Percentiles rank a stretch among this genome's conserved stretches.
Evolutionary conservation across 768 basidiomycete species (phyloP).

Genomic region (Psilocybe cubensis): DNA sequence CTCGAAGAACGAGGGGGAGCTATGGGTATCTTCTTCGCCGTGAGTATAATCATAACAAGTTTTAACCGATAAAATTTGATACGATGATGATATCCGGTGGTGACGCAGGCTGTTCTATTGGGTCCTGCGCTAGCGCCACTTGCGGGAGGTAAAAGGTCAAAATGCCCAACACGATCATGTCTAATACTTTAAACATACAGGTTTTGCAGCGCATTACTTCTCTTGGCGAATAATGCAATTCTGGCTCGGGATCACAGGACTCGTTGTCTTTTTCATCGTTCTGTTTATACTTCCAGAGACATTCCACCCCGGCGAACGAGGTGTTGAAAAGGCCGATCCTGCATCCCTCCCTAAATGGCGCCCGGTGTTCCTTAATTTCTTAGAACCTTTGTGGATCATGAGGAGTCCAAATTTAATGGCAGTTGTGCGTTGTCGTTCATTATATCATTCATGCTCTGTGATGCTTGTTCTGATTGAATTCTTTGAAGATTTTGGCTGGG

Average conservation of each 20-base stretch:
- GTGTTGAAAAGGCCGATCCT: slow-evolving; percentile 49
- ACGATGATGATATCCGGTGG: background rate
- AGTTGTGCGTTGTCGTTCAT: slow-evolving; percentile 43
- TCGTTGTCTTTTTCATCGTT: slow-evolving; percentile 44
- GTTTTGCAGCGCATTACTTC: slow-evolving; percentile 57
- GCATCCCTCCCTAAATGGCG: slow-evolving; percentile 24
- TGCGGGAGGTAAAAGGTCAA: slow-evolving; percentile 44
- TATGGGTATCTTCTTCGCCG: slow-evolving; percentile 59
- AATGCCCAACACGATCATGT: background rate
- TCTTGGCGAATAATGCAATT: slow-evolving; percentile 71
- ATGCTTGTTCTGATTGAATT: background rate
- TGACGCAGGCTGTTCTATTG: slow-evolving; percentile 50
- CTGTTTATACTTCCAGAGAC: slow-evolving; percentile 63
- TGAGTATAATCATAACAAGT: slow-evolving; percentile 23
- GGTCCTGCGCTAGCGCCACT: slow-evolving; percentile 67
- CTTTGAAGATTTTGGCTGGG: slow-evolving; percentile 32
- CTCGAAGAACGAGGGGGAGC: slow-evolving; percentile 59
- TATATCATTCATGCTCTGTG: background rate
- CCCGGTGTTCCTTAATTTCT: slow-evolving; percentile 62
- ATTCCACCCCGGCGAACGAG: slow-evolving; percentile 58
- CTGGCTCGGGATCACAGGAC: slow-evolving; percentile 41
- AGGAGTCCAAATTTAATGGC: slow-evolving; percentile 62
- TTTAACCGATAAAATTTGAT: background rate
- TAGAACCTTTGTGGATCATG: slow-evolving; percentile 51
- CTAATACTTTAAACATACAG: slow-evolving; percentile 31